These are phyloP conservation scores for Tetrapisispora namnaoensis DNA, from an alignment of 805 yeast genomes.

Conservation along the genomic window DNA sequence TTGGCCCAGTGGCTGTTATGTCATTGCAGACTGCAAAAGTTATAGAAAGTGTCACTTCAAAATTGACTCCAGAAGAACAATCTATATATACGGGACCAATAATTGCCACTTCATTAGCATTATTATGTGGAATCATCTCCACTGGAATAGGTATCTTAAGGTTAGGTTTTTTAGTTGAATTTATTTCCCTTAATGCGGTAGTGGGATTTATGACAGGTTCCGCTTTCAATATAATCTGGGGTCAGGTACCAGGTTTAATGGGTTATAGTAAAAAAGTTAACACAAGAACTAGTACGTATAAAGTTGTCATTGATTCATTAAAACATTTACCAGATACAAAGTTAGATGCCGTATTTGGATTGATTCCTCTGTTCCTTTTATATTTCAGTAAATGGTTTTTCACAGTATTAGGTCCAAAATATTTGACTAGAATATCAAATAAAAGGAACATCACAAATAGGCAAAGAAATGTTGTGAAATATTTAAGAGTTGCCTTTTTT, in stretches of 20 bases:
- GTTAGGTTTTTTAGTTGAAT: conserved; percentile 79
- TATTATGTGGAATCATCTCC: conserved; percentile 80
- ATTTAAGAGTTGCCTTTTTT: conserved; percentile 41
- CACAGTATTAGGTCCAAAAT: conserved; percentile 43
- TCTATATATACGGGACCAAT: conserved; percentile 44
- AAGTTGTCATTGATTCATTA: conserved; percentile 59
- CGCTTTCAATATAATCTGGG: conserved; percentile 69
- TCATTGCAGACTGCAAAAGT: conserved; percentile 76
- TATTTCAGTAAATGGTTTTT: conserved; percentile 61
- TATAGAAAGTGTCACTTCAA: conserved; percentile 49
- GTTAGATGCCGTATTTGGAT: conserved; percentile 83
- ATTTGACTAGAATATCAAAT: conserved; percentile 43
- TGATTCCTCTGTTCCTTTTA: conserved; percentile 61
- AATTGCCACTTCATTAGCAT: conserved; percentile 71
- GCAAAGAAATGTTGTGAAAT: conserved; percentile 1
- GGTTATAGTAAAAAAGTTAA: conserved; percentile 60
- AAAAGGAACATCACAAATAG: conserved; percentile 1
- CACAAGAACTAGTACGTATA: conserved; percentile 62
- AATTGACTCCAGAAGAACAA: conserved; percentile 32
- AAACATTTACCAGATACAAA: conserved; percentile 60
- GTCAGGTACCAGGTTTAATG: conserved; percentile 82
- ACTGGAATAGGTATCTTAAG: conserved; percentile 74
- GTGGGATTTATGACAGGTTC: conserved; percentile 94
- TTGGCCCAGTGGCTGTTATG: conserved; percentile 97
- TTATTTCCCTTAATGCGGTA: conserved; percentile 85